Percentiles rank a stretch among this genome's conserved stretches.
phyloP scores from a whole-genome alignment of 192 early-diverging fungal genomes.

The Mortierella alpina region DNA sequence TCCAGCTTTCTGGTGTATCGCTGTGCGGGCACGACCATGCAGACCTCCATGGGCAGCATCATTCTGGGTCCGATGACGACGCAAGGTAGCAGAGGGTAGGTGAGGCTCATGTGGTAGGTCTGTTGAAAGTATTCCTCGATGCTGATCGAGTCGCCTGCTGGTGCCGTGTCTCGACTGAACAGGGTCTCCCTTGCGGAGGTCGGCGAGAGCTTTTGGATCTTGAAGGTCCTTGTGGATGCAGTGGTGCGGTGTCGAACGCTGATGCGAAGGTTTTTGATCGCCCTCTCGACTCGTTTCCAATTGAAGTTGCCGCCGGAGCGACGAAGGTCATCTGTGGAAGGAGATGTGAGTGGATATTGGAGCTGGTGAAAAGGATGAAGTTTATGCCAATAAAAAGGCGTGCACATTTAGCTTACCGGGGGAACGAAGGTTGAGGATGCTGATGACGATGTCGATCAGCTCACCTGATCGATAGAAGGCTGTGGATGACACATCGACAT shows the following conservation, averaged over 20 bases:
- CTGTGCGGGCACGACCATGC: slow-evolving; percentile 86
- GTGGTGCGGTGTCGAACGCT: slow-evolving; percentile 66
- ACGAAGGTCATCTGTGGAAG: slow-evolving; percentile 54
- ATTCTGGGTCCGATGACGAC: slow-evolving; percentile 73
- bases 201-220: slow-evolving; percentile 73
- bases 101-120: slow-evolving; percentile 78
- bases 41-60: slow-evolving; percentile 91
- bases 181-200: slow-evolving; percentile 74
- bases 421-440: slow-evolving; percentile 69
- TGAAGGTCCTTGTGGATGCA: slow-evolving; percentile 66
- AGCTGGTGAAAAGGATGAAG: not conserved
- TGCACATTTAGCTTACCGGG: slow-evolving; percentile 35
- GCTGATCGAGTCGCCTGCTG: slow-evolving; percentile 48
- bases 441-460: slow-evolving; percentile 73
- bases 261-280: slow-evolving; percentile 64
- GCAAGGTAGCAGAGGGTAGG: slow-evolving; percentile 83
- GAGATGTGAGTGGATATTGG: no score
- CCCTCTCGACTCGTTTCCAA: slow-evolving; percentile 54
- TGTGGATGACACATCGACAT: slow-evolving; percentile 74
- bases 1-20: slow-evolving; percentile 84
- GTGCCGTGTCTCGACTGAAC: slow-evolving; percentile 57
- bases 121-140: slow-evolving; percentile 82
- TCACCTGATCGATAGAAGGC: slow-evolving; percentile 74
- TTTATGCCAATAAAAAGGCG: not conserved
- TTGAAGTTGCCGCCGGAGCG: slow-evolving; percentile 49